phyloP scores from a whole-genome alignment of 2,329 filamentous ascomycete genomes.

The Fusarium decemcellulare region DNA sequence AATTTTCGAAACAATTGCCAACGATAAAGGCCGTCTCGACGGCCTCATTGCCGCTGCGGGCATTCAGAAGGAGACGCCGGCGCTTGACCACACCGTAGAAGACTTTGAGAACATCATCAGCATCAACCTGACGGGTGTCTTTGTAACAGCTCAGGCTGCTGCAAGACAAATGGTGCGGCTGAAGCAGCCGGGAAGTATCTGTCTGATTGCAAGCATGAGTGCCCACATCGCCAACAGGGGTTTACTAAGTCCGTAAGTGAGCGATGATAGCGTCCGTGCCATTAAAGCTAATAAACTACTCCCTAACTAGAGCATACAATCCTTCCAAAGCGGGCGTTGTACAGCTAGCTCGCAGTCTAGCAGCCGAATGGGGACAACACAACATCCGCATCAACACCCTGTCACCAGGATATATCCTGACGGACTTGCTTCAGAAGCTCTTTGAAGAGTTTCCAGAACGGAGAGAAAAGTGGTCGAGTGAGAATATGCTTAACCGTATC shows the following conservation, averaged over 20 bases:
- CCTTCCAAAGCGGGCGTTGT: slow-evolving; percentile 83
- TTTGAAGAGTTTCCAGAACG: slow-evolving; percentile 83
- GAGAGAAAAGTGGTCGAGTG: slow-evolving; percentile 78
- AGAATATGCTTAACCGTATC: slow-evolving; percentile 86
- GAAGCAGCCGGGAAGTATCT: slow-evolving; percentile 72
- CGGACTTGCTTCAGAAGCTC: slow-evolving; percentile 85
- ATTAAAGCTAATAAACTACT: no score
- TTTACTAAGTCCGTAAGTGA: slow-evolving; percentile 69
- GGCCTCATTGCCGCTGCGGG: slow-evolving; percentile 80
- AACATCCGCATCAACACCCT: slow-evolving; percentile 86
- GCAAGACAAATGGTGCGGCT: slow-evolving; percentile 81
- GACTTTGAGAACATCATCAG: slow-evolving; percentile 85
- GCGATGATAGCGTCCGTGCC: no score
- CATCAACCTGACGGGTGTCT: slow-evolving; percentile 86
- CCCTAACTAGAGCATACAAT: slow-evolving; percentile 74
- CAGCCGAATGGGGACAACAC: slow-evolving; percentile 79
- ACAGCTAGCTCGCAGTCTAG: slow-evolving; percentile 79
- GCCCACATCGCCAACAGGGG: slow-evolving; percentile 76
- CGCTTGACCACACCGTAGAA: slow-evolving; percentile 83
- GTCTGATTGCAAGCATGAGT: slow-evolving; percentile 78
- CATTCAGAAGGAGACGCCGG: slow-evolving; percentile 86
- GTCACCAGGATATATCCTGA: slow-evolving; percentile 84
- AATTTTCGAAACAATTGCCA: slow-evolving; percentile 77
- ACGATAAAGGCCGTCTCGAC: slow-evolving; percentile 80
- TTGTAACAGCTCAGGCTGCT: slow-evolving; percentile 89